phyloP scores from a whole-genome alignment of 345 rosid genomes.

The Diplotaxis tenuifolia region DNA sequence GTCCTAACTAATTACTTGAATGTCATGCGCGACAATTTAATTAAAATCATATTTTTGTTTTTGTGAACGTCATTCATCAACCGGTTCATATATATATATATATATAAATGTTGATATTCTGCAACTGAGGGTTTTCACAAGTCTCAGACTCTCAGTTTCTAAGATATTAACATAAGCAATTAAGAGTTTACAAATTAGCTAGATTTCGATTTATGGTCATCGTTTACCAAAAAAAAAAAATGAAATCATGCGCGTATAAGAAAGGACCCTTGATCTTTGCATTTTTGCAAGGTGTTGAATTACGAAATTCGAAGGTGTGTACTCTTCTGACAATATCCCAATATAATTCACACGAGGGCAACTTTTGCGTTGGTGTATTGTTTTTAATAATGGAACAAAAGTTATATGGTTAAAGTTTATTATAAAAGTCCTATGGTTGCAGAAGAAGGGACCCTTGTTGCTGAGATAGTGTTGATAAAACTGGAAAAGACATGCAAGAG shows the following conservation, averaged over 20 bases:
- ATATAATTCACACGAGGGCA: conserved; percentile 36
- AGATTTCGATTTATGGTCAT: background rate
- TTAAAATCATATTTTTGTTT: background rate
- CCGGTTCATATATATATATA: background rate
- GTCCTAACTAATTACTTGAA: background rate
- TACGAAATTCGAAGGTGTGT: conserved; percentile 23
- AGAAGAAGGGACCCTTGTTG: conserved; percentile 28
- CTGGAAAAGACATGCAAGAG: conserved; percentile 25
- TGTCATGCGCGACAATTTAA: background rate
- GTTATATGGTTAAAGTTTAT: background rate
- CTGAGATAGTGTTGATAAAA: conserved; percentile 21
- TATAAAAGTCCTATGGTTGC: conserved; percentile 17
- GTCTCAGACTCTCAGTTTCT: background rate
- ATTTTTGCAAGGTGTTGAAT: background rate
- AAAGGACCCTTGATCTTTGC: conserved; percentile 22
- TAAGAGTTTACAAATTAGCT: background rate
- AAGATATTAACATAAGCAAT: background rate
- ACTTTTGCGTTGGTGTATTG: conserved; percentile 26
- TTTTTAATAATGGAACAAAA: conserved; percentile 19
- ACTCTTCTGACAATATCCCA: conserved; percentile 34
- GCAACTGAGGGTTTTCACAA: background rate
- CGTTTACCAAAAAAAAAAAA: background rate
- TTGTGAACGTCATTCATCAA: background rate
- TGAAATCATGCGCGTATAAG: background rate
- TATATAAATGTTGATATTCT: background rate